Base-by-base conservation (phyloP, 495 filamentous ascomycete genomes). In the Neurospora sp. region DNA sequence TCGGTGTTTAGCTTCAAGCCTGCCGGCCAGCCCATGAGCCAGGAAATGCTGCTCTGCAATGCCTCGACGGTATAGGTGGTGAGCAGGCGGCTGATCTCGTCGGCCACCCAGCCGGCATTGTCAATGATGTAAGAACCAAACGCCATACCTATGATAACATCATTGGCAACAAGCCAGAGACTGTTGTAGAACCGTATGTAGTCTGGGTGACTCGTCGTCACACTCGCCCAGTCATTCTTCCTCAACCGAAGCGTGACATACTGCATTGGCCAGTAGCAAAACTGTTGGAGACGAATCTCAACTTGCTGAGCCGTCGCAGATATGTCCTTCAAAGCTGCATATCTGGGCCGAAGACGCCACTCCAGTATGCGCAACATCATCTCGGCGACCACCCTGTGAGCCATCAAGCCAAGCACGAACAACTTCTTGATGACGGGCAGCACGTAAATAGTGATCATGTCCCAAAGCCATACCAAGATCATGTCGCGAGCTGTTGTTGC, bases 131-230 rank as follows among this genome's bases (percentile, higher is more conserved):
- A 98, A 0, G 94, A 96, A 0, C 96, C 96, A 18, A 98, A 82
- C 7, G 96, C 96, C 77, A 98, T 97, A 16, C 96, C 96, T 44
- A 99, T 99, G 72, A 99, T 99, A 40, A 98, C 91, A 83, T 99
- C 96, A 81, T 99, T 99, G 27, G 94, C 94, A 20, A 99, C 96
- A 31, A 99, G 92, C 96, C 96, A 99, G 22, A 99, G 84, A 76
- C 94, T 97, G 83, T 98, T 98, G 81, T 97, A 99, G 81, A 99
- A 99, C 44, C 96, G 93, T 76, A 99, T 99, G 78, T 99, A 99
- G 80, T 98, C 95, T 5, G 96, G 93, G 81, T 99, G 95, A 74
- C 91, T 97, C 70, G 91, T 96, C 1, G 94, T 97, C 41, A 97
- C 90, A 80, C 95, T 98, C 75, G 94, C 92, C 96, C 96, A 98